Conservation (phyloP, 495 filamentous ascomycete genomes). For the Aspergillus nanangensis region DNA sequence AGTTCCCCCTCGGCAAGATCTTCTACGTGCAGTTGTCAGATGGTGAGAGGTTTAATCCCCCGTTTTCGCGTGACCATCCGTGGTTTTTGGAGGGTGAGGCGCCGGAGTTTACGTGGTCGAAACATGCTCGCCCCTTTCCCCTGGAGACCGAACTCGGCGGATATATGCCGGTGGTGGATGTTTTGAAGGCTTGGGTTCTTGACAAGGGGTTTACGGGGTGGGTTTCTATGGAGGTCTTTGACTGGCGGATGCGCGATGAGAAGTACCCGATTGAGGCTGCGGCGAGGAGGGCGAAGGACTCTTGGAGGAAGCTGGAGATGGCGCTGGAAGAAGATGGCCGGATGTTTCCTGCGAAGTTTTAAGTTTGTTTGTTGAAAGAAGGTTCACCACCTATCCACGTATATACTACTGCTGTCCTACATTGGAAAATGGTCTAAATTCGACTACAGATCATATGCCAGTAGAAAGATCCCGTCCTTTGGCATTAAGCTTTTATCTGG, state of each 20-base stretch:
- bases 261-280: conserved; percentile 19
- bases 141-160: conserved; percentile 58
- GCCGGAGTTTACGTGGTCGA: conserved; percentile 69
- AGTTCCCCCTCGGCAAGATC: conserved; percentile 58
- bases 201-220: conserved; percentile 62
- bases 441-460: too few relatives aligned
- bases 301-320: conserved; percentile 30
- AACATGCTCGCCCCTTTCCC: conserved; percentile 68
- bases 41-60: conserved; percentile 54
- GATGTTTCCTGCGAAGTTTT: too few relatives aligned
- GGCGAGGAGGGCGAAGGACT: conserved; percentile 17
- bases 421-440: too few relatives aligned
- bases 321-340: too few relatives aligned
- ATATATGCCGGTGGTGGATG: conserved; percentile 52
- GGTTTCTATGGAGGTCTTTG: conserved; percentile 72
- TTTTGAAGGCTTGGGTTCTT: conserved; percentile 50
- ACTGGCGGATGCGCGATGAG: conserved; percentile 53
- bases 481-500: too few relatives aligned
- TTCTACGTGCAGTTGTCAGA: conserved; percentile 75
- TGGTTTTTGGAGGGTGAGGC: conserved; percentile 61
- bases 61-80: conserved; percentile 55
- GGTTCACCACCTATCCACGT: too few relatives aligned
- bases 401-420: too few relatives aligned
- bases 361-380: too few relatives aligned
- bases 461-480: too few relatives aligned